Conservation (phyloP, 1,139 yeast genomes). For the Debaryomyces robertsiae region DNA sequence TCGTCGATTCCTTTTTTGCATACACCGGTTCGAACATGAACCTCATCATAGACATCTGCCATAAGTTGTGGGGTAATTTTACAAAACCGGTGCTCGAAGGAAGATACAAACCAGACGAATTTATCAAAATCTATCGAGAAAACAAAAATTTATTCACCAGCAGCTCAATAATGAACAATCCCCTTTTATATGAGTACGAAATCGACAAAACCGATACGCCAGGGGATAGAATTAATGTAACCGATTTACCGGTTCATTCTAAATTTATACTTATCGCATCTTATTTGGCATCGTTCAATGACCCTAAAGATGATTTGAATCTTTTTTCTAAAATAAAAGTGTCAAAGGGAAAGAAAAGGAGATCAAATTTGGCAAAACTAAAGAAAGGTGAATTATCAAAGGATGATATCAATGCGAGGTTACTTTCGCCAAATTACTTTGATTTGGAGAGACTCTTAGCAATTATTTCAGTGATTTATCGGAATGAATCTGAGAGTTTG, state of each 20-base stretch:
- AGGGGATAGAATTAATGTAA: conserved; percentile 19
- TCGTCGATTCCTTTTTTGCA: conserved; percentile 54
- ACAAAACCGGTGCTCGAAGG: conserved; percentile 43
- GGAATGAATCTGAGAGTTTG: conserved; percentile 39
- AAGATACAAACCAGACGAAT: conserved; percentile 34
- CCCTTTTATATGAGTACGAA: conserved; percentile 31
- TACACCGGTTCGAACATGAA: conserved; percentile 57
- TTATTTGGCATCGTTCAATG: conserved; percentile 68
- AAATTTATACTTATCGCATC: conserved; percentile 67
- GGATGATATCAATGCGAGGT: conserved; percentile 52
- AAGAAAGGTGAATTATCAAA: conserved; percentile 41
- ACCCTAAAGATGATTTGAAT: conserved; percentile 59
- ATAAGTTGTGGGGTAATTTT: conserved; percentile 55
- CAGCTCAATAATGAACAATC: conserved; percentile 42
- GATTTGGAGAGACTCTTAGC: conserved; percentile 72
- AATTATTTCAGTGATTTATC: conserved; percentile 59
- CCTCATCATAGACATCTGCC: conserved; percentile 43
- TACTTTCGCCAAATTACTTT: conserved; percentile 62
- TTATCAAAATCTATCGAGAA: conserved; percentile 50
- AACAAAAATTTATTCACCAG: conserved; percentile 42
- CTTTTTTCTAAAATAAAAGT: conserved; percentile 62
- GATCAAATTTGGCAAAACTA: conserved; percentile 32
- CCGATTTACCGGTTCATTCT: conserved; percentile 56
- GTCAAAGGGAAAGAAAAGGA: conserved; percentile 39
- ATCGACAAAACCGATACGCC: conserved; percentile 26